Base-by-base conservation (phyloP, 2,329 filamentous ascomycete species). In the Arthrobotrys musiformis region DNA sequence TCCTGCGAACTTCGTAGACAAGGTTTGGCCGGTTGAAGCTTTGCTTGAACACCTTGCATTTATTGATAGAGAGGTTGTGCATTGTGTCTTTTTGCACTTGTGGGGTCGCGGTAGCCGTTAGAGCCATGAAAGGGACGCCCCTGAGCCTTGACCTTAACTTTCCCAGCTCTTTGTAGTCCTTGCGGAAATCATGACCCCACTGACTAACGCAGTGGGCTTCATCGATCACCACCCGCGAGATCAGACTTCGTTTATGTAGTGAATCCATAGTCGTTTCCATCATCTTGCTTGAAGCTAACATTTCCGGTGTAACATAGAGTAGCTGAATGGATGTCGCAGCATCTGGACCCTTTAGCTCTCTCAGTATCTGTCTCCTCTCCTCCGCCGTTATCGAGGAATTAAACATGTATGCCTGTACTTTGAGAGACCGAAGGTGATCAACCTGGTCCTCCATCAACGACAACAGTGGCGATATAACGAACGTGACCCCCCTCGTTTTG, bases 161-260 rank as follows among this genome's bases (percentile, higher is more conserved):
- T 28, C 94, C 93, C 2, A 99, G 86, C 30, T 89, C 88, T 83
- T 97, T 97, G 85, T 99, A 99, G 82, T 98, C 94, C 0, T 94
- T 94, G 52, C 96, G 90, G 82, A 99, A 99, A 83, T 99, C 95
- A 81, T 99, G 95, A 0, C 95, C 95, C 95, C 95, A 99, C 85
- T 99, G 94, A 83, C 95, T 98, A 26, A 99, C 94, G 83, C 95
- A 99, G 83, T 99, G 95, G n/a, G 95, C 95, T 84, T 99, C 96
- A 80, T 99, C 95, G 79, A 99, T 97, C 64, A 99, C 95, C 58
- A 99, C 89, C 26, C 95, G 90, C 15, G 96, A 94, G 63, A 99
- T 89, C 80, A 91, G 92, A 2, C 87, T 86, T 61, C 89, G 89
- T 13, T 84, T 83, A 82, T 97, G 88, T n/a, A 99, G 86, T 1